Conservation (phyloP, 257 asterid species). For the Lantana camara region DNA sequence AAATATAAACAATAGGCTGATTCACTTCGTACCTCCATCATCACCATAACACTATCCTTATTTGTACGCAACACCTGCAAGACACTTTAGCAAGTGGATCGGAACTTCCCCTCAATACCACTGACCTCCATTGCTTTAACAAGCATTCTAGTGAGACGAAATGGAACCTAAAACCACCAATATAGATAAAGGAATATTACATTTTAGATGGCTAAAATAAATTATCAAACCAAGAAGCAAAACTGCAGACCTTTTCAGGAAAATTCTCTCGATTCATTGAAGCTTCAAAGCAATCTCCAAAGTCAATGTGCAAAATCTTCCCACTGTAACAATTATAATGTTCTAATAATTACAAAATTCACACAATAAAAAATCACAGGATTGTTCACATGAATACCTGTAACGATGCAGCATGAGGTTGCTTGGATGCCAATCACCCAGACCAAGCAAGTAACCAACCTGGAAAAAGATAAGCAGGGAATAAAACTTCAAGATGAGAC, state of each 20-base stretch:
- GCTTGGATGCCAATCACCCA: conserved; percentile 99
- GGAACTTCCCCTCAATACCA: conserved; percentile 97
- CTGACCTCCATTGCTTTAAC: conserved; percentile 99
- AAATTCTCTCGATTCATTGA: conserved; percentile 98
- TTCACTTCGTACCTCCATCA: conserved; percentile 87
- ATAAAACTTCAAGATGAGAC: not conserved
- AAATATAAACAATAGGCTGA: not conserved
- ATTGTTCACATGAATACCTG: conserved; percentile 50
- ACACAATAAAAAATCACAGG: conserved; percentile 14
- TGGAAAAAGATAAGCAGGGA: conserved; percentile 34
- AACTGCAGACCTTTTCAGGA: conserved; percentile 84
- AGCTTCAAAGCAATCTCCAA: conserved; percentile 99
- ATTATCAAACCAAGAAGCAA: conserved; percentile 12
- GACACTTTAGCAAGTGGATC: conserved; percentile 95
- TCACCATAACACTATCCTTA: conserved; percentile 98
- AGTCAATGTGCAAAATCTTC: conserved; percentile 95
- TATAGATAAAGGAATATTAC: not conserved
- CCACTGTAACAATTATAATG: conserved; percentile 64
- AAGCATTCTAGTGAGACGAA: conserved; percentile 99
- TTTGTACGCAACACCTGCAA: conserved; percentile 96
- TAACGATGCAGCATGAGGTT: conserved; percentile 97
- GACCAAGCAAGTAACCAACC: conserved; percentile 98
- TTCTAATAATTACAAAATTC: conserved; percentile 20
- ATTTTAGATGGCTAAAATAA: conserved; percentile 12
- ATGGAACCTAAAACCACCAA: conserved; percentile 78